Conservation (phyloP, 2,329 filamentous ascomycete species). For the Phialophora macrospora region DNA sequence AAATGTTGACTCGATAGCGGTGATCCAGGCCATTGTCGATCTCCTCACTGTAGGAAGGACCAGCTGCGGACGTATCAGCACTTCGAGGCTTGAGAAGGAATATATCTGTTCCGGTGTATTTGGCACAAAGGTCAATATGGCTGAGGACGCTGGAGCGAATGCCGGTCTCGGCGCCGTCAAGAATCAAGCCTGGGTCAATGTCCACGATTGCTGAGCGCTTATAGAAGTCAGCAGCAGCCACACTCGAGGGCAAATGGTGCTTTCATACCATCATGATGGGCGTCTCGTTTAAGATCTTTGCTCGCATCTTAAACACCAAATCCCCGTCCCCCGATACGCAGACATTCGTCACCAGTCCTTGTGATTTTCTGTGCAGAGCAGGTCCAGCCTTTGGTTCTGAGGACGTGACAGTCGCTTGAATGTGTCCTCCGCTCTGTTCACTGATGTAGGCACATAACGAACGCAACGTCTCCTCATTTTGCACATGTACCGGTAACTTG, state of each 20-base stretch:
- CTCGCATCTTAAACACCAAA: constrained; percentile 84
- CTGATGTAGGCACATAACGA: constrained; percentile 82
- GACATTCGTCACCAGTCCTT: constrained; percentile 78
- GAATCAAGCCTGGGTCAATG: constrained; percentile 87
- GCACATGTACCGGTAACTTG: constrained; percentile 87
- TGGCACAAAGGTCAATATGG: constrained; percentile 83
- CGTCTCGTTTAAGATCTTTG: constrained; percentile 87
- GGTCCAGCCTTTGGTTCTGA: constrained; percentile 73
- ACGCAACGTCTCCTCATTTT: constrained; percentile 80
- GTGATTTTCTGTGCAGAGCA: constrained; percentile 53
- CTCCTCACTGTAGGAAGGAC: constrained; percentile 68
- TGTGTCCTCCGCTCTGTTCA: constrained; percentile 68
- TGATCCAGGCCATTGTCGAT: constrained; percentile 84
- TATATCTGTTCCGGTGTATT: constrained; percentile 91
- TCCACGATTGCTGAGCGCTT: constrained; percentile 93
- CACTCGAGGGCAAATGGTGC: constrained; percentile 2
- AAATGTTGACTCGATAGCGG: constrained; percentile 89
- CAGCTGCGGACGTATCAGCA: constrained; percentile 73
- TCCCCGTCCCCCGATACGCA: constrained; percentile 88
- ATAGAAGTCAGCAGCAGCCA: constrained; percentile 34
- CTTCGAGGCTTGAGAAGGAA: constrained; percentile 92
- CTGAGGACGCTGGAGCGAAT: constrained; percentile 77
- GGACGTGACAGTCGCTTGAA: constrained; percentile 83
- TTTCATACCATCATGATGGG: constrained; percentile 83
- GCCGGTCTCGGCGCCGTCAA: constrained; percentile 70